Percentiles rank a stretch among this genome's conserved stretches.
These are phyloP conservation scores for Stachybotrys elegans DNA, from an alignment of 2,329 filamentous ascomycete genomes.

Conservation along the genomic window DNA sequence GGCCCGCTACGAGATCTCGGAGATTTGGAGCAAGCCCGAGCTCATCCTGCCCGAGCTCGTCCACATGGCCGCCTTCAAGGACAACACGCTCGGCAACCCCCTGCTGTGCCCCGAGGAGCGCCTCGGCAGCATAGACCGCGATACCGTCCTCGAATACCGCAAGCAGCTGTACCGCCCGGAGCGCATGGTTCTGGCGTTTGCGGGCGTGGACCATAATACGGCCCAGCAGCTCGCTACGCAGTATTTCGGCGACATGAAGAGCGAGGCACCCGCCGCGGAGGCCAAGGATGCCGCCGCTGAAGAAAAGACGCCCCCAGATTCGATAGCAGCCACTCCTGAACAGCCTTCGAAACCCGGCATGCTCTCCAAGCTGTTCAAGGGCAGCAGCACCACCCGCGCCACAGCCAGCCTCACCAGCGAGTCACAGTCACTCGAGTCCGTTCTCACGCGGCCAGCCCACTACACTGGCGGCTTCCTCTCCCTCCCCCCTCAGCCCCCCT, in stretches of 20 bases:
- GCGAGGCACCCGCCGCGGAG: slow-evolving; percentile 34
- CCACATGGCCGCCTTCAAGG: slow-evolving; percentile 91
- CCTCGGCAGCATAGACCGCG: slow-evolving; percentile 66
- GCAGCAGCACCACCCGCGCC: slow-evolving; percentile 71
- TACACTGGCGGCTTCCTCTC: slow-evolving; percentile 95
- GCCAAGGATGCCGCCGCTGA: slow-evolving; percentile 6
- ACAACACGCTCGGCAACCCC: slow-evolving; percentile 93
- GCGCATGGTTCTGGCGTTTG: slow-evolving; percentile 90
- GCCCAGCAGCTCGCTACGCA: slow-evolving; percentile 76
- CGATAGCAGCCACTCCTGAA: slow-evolving; percentile 25
- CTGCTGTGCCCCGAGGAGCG: slow-evolving; percentile 85
- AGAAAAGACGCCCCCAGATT: slow-evolving; percentile 21
- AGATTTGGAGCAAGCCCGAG: slow-evolving; percentile 97
- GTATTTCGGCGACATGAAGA: slow-evolving; percentile 86
- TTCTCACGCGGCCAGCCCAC: slow-evolving; percentile 62
- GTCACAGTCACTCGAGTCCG: slow-evolving; percentile 32
- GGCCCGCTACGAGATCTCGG: slow-evolving; percentile 89
- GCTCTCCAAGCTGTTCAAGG: slow-evolving; percentile 85
- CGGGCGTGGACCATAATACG: slow-evolving; percentile 76
- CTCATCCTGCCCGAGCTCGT: slow-evolving; percentile 92
- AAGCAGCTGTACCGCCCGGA: slow-evolving; percentile 83
- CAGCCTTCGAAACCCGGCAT: slow-evolving; percentile 47
- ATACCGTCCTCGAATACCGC: slow-evolving; percentile 72
- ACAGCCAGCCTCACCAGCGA: slow-evolving; percentile 44
- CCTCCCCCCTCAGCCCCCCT: slow-evolving; percentile 73